Conservation (phyloP, 2,329 filamentous ascomycete genomes). For the Didymosphaeria variabile region DNA sequence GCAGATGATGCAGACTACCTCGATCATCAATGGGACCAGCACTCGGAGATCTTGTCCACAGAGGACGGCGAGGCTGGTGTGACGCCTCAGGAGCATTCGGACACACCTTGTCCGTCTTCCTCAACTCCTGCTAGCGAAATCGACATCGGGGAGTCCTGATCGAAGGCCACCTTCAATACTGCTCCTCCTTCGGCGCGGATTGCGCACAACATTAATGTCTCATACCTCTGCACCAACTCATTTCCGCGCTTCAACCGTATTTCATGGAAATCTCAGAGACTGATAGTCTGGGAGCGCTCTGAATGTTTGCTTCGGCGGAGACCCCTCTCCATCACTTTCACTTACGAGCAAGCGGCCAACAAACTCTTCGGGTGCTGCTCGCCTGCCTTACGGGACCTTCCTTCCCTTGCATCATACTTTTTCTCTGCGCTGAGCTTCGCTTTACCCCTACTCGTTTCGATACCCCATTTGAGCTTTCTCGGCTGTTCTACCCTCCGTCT, state of each 20-base stretch:
- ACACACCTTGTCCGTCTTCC: background rate
- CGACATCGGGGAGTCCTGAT: background rate
- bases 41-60: background rate
- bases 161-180: background rate
- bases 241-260: background rate
- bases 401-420: no score
- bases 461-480: no score
- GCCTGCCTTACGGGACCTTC: no score
- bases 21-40: conserved; percentile 5
- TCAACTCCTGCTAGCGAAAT: background rate
- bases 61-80: background rate
- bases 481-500: no score
- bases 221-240: background rate
- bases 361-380: background rate
- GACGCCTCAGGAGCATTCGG: background rate
- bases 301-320: background rate
- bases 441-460: no score
- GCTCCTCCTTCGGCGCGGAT: background rate
- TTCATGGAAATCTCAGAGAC: no score
- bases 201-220: background rate
- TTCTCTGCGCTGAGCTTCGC: no score
- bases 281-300: no score
- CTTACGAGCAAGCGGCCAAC: background rate
- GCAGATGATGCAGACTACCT: background rate
- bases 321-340: no score